A percentile compares a stretch with the other conserved stretches of the same genome.
These are phyloP conservation scores for Mucor saturninus DNA, from an alignment of 371 early-diverging fungal species.

Conservation along the genomic window DNA sequence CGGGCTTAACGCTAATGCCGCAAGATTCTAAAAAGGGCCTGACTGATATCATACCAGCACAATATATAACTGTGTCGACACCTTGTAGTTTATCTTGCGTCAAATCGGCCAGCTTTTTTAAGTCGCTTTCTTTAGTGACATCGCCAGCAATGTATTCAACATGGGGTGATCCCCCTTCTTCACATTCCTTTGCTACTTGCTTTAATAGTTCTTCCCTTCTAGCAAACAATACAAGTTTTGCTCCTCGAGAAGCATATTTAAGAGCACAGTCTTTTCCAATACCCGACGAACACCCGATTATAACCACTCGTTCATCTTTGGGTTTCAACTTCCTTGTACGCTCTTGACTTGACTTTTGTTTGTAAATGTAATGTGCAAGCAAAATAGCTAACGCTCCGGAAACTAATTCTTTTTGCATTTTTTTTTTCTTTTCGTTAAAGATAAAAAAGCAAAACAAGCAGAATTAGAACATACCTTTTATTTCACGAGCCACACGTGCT, in stretches of 20 bases:
- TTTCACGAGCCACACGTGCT: background rate
- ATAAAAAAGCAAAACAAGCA: background rate
- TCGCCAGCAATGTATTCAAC: conserved; percentile 36
- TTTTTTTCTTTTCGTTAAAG: background rate
- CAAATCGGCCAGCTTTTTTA: conserved; percentile 26
- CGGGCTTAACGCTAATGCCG: conserved; percentile 33
- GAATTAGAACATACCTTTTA: background rate
- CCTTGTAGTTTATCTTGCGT: conserved; percentile 37
- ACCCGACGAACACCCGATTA: conserved; percentile 84
- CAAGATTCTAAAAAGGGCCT: conserved; percentile 59
- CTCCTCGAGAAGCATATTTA: conserved; percentile 74
- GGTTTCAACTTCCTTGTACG: conserved; percentile 21
- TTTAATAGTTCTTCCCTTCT: conserved; percentile 62
- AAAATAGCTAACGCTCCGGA: background rate
- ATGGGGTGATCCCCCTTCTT: conserved; percentile 25
- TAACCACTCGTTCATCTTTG: conserved; percentile 64
- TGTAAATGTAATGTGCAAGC: conserved; percentile 11
- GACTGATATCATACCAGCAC: conserved; percentile 75
- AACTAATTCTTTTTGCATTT: conserved; percentile 15
- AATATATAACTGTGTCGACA: conserved; percentile 70
- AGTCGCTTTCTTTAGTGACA: conserved; percentile 38
- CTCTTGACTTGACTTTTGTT: background rate
- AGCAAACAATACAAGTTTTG: conserved; percentile 71
- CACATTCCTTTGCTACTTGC: conserved; percentile 55
- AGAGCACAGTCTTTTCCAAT: conserved; percentile 76